Evolutionary conservation across 2,329 filamentous ascomycete genomes (phyloP).

Genomic region (Gnomoniopsis sp.): DNA sequence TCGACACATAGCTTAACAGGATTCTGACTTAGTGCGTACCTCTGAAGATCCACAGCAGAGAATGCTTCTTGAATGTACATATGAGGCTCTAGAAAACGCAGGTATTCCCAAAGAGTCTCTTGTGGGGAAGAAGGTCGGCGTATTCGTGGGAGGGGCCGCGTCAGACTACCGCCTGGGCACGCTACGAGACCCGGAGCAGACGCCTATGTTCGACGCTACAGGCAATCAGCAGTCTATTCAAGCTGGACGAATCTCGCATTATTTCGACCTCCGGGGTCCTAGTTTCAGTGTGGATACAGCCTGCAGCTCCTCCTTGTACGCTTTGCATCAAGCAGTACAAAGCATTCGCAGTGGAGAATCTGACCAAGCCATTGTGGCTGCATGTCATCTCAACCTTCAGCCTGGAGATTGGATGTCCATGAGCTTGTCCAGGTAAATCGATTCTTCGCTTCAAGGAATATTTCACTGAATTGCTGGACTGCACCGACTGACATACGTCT

Average conservation of each 20-base stretch:
- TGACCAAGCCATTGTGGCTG: slow-evolving; percentile 21
- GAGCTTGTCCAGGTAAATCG: slow-evolving; percentile 3
- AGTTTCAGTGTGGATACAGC: slow-evolving; percentile 30
- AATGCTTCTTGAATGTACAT: slow-evolving; percentile 31
- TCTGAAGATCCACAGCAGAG: slow-evolving; percentile 28
- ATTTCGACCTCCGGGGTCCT: slow-evolving; percentile 28
- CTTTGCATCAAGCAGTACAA: slow-evolving; percentile 29
- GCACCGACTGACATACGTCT: neutral
- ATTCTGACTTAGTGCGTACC: neutral
- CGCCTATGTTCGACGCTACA: slow-evolving; percentile 18
- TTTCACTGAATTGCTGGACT: neutral
- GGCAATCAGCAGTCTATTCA: slow-evolving; percentile 20
- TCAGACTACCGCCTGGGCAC: slow-evolving; percentile 21
- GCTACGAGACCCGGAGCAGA: slow-evolving; percentile 19
- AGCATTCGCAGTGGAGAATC: slow-evolving; percentile 27
- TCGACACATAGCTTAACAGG: neutral
- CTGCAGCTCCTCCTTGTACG: slow-evolving; percentile 21
- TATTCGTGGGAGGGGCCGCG: slow-evolving; percentile 27
- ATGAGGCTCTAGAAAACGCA: slow-evolving; percentile 32
- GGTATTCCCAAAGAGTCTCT: slow-evolving; percentile 28
- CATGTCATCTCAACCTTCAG: slow-evolving; percentile 8
- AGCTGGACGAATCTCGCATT: slow-evolving; percentile 25
- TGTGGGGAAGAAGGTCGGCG: slow-evolving; percentile 27
- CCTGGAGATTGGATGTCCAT: slow-evolving; percentile 19
- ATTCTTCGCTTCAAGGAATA: neutral